phyloP scores from a whole-genome alignment of 768 basidiomycete genomes.

The Mycena olivaceomarginata region DNA sequence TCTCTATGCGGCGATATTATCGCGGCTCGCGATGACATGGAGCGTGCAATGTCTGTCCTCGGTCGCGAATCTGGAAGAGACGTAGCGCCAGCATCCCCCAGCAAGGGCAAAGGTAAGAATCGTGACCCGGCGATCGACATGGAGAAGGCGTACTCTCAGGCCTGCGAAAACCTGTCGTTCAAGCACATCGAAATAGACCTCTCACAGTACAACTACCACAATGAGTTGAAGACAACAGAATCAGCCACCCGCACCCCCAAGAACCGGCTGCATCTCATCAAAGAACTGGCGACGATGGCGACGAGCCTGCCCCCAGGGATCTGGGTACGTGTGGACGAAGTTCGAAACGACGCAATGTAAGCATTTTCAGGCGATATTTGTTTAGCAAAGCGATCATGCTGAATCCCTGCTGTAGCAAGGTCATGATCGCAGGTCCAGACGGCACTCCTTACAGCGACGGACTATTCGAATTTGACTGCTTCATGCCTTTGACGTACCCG shows the following conservation, averaged over 20 bases:
- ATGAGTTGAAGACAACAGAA: slow-evolving; percentile 55
- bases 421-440: slow-evolving; percentile 76
- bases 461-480: slow-evolving; percentile 75
- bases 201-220: slow-evolving; percentile 58
- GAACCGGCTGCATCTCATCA: slow-evolving; percentile 70
- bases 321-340: slow-evolving; percentile 75
- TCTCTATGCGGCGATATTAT: slow-evolving; percentile 74
- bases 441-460: slow-evolving; percentile 74
- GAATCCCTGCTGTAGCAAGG: slow-evolving; percentile 59
- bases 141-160: slow-evolving; percentile 63
- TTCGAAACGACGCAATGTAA: slow-evolving; percentile 74
- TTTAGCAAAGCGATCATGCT: slow-evolving; percentile 11
- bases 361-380: slow-evolving; percentile 43
- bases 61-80: slow-evolving; percentile 49
- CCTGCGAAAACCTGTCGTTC: slow-evolving; percentile 71
- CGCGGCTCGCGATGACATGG: slow-evolving; percentile 68
- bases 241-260: slow-evolving; percentile 65
- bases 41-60: slow-evolving; percentile 66
- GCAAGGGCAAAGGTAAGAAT: slow-evolving; percentile 45
- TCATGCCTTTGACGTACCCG: slow-evolving; percentile 72
- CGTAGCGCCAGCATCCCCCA: neutral
- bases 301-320: slow-evolving; percentile 75
- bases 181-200: slow-evolving; percentile 61
- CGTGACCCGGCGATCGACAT: slow-evolving; percentile 55
- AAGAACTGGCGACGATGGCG: slow-evolving; percentile 74